Base-by-base conservation (phyloP, 495 filamentous ascomycete species). In the Trichoderma erinaceum region DNA sequence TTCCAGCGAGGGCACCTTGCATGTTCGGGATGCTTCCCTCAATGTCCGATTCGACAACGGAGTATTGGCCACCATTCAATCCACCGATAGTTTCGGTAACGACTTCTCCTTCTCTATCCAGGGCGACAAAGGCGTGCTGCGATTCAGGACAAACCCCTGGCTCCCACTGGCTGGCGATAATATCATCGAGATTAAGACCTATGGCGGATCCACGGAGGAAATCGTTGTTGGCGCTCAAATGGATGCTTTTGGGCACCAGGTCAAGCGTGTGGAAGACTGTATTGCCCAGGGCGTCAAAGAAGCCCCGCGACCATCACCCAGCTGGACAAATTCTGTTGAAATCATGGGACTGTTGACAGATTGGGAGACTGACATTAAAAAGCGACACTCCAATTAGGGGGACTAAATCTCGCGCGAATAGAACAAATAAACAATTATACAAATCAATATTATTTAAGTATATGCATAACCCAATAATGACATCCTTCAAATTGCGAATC, bases 201-300 rank as follows among this genome's bases (percentile, higher is more conserved):
- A 61, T 32, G 56, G 56, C 29, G 56, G 56, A 0, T 4, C 56
- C 25, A 61, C 56, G 25, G 56, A 61, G 16, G 56, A 61, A 25
- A 61, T 61, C 4, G 25, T 61, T 13, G 27, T 61, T 32, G 10
- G 23, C 11, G 27, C 56, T 21, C 56, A 13, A 13, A 35, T 61
- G 56, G 56, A 61, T 16, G 56, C 56, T 32, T 61, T 61, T 32
- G 56, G 56, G 16, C 27, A 61, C 4, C 56, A 61, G 13, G 56
- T 61, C 2, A 61, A 61, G 56, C 56, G 56, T 32, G 56, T 61
- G 11, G 56, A 61, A 32, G 56, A 61, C n/a, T 61, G 56, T 25
- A 61, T 61, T 13, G 56, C 56, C 10, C 23, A 61, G 25, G 56
- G 56, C 4, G 11, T 61, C 25, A 61, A 61, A 25, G 56, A 61